A percentile compares a stretch with the other conserved stretches of the same genome.
These are phyloP conservation scores for Hortaea werneckii DNA, from an alignment of 2,329 filamentous ascomycete genomes.

Conservation along the genomic window DNA sequence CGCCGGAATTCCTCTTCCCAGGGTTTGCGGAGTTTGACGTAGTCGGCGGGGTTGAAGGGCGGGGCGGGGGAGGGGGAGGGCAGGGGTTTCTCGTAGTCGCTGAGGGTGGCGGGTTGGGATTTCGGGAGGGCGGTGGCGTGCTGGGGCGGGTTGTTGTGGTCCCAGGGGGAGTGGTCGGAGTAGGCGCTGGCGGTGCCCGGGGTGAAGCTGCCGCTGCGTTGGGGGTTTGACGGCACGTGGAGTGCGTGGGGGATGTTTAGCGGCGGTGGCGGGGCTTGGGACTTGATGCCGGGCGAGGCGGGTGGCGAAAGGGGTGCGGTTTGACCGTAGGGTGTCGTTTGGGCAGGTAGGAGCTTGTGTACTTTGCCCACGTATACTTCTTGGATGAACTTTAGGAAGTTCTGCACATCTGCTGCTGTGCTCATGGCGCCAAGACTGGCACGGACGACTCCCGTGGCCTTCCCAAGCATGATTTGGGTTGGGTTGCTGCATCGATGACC, in stretches of 20 bases:
- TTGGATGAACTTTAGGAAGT: conserved; percentile 44
- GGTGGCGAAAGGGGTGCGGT: conserved; percentile 5
- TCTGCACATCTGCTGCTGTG: conserved; percentile 46
- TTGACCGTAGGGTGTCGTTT: neutral
- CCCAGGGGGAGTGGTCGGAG: neutral
- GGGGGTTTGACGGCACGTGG: conserved; percentile 2
- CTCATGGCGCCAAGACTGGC: conserved; percentile 54
- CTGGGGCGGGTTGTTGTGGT: too few species aligned
- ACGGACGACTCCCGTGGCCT: conserved; percentile 51
- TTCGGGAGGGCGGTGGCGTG: conserved; percentile 7
- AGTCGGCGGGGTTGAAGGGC: conserved; percentile 23
- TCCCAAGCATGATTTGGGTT: conserved; percentile 43
- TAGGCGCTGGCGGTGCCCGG: conserved; percentile 12
- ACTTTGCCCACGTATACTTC: conserved; percentile 20
- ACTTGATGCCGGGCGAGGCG: too few species aligned
- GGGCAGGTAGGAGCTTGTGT: neutral
- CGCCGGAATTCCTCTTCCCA: conserved; percentile 24
- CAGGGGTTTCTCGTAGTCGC: conserved; percentile 10
- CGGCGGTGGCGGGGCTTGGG: conserved; percentile 2
- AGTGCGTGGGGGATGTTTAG: conserved; percentile 11
- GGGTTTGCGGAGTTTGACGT: conserved; percentile 19
- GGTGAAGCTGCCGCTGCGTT: neutral
- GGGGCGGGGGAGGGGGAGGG: too few species aligned
- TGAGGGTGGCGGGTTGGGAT: neutral
- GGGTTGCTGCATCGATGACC: conserved; percentile 50